phyloP scores from a whole-genome alignment of 495 filamentous ascomycete species.

The Podospora bellae-mahoneyi region DNA sequence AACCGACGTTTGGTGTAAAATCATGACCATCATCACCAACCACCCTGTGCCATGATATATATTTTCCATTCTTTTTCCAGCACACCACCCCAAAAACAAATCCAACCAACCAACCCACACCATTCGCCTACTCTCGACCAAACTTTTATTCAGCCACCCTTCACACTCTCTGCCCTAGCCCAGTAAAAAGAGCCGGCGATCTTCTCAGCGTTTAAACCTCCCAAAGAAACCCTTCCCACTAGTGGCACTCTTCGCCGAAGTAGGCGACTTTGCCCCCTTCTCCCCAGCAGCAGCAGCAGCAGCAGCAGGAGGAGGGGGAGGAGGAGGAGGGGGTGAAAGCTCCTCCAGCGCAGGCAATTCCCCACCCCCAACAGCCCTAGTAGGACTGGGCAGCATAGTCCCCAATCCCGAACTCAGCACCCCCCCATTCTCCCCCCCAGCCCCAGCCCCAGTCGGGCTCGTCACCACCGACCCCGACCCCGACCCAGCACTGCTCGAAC shows the following conservation, averaged over 20 bases:
- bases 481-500: neutral
- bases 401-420: too few relatives aligned
- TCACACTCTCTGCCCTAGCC: too few relatives aligned
- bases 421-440: too few relatives aligned
- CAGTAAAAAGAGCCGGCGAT: too few relatives aligned
- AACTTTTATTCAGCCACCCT: too few relatives aligned
- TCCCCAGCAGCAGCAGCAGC: too few relatives aligned
- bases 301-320: too few relatives aligned
- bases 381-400: neutral
- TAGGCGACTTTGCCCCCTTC: neutral
- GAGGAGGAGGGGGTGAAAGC: neutral
- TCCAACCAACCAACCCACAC: neutral
- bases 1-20: neutral
- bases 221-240: slow-evolving; percentile 23
- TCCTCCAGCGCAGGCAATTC: neutral
- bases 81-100: neutral
- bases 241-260: neutral
- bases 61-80: neutral
- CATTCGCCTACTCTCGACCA: slow-evolving; percentile 4
- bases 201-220: slow-evolving; percentile 21
- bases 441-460: too few relatives aligned
- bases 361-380: neutral
- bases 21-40: slow-evolving; percentile 4
- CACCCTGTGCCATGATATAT: neutral
- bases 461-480: neutral